Evolutionary conservation across 495 filamentous ascomycete genomes (phyloP), one percentile per base, ranked within the genome.

Genomic region (Penicillium atrosanguineum): DNA sequence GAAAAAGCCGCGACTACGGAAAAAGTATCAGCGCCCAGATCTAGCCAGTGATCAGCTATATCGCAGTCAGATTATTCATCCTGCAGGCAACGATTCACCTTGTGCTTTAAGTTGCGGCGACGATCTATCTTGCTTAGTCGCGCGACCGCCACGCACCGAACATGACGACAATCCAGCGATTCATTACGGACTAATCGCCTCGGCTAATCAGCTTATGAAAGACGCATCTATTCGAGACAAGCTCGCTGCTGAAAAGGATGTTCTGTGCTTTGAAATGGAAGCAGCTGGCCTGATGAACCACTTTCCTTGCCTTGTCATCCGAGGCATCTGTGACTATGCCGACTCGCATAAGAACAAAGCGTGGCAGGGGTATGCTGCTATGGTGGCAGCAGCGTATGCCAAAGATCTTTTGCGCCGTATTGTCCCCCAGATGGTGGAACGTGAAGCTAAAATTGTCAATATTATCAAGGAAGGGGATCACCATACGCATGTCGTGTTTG

Each of bases 311-410:
- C 14, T 47, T 11, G 29, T 47, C 8, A 47, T 47, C 34, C 29
- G 72, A 74, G 52, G 71, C 68, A 21, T 47, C 16, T 47, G 23
- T 40, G 67, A 75, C 47, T 75, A 74, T 44, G 55, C 67, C 5
- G 72, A 75, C 50, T 65, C 45, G n/a, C 45, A 47, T 14, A 47
- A 47, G 18, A 47, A 47, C 21, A 28, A 47, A 20, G 5, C 18
- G 5, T 47, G 45, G 45, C 45, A 47, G 19, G 28, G 23, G 1
- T 47, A 36, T 37, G 45, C 45, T 4, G 29, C 45, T 21, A 12
- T 28, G 11, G 45, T 28, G 0, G 45, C 29, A 19, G 45, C 45
- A 19, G 28, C 26, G 58, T 28, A 40, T 6, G 46, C 67, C 69
- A 39, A 76, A 71, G 54, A 70, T 71, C 40, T 71, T 36, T 48